Conservation (phyloP, 1,139 yeast genomes). For the Suhomyces coccinellae region DNA sequence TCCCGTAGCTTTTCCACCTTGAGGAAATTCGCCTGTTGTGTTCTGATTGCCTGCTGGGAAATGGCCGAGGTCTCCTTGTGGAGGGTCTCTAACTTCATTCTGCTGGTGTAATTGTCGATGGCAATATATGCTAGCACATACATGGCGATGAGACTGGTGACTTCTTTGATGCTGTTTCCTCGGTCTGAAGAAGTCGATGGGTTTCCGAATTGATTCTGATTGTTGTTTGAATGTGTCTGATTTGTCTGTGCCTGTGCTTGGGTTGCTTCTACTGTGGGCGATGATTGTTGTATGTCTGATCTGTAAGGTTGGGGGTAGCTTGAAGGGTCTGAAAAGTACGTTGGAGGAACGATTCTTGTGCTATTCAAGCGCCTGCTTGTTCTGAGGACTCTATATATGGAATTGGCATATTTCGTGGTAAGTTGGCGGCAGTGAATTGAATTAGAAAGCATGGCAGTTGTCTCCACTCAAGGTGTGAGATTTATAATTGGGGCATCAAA, state of each 20-base stretch:
- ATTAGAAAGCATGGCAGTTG: background rate
- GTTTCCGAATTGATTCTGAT: background rate
- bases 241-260: background rate
- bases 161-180: constrained; percentile 25
- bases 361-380: background rate
- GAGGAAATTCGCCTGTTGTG: constrained; percentile 45
- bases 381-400: background rate
- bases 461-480: background rate
- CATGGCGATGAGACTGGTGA: constrained; percentile 40
- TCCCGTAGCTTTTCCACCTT: constrained; percentile 50
- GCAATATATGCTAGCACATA: constrained; percentile 49
- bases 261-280: background rate
- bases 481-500: background rate
- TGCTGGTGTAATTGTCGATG: constrained; percentile 48
- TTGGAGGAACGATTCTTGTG: constrained; percentile 6
- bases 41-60: constrained; percentile 43
- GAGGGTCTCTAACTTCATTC: constrained; percentile 43
- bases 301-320: constrained; percentile 9
- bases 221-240: background rate
- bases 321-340: constrained; percentile 10
- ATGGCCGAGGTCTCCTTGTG: constrained; percentile 41
- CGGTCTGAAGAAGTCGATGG: constrained; percentile 3
- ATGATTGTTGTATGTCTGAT: background rate
- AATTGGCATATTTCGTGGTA: background rate
- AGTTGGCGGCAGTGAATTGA: background rate